Base-by-base conservation (phyloP, 352 stramenopile species). In the Globisporangium carolinianum region DNA sequence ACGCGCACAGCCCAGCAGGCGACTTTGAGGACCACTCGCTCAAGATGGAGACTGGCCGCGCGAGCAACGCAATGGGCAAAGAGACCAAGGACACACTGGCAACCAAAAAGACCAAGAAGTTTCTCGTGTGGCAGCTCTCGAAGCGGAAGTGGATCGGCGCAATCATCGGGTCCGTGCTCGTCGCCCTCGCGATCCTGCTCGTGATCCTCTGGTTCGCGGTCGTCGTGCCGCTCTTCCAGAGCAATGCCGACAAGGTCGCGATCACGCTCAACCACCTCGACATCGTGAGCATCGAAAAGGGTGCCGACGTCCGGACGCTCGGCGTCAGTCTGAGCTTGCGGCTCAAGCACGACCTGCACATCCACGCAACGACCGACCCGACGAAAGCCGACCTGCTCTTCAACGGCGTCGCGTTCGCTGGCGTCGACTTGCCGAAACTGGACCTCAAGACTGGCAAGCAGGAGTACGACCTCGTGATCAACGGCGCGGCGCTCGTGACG, bases 251-350 rank as follows among this genome's bases (percentile, higher is more conserved):
- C 66, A 67, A 76, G 18, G 77, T 87, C 51, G 51, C 75, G 32
- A 51, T 91, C 47, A 62, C 57, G 12, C 62, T 89, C 61, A 88
- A 89, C 68, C 79, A 86, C 60, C 55, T 91, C 51, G 81, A 88
- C 64, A 71, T 89, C 52, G 69, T 75, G 55, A 58, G 55, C 42
- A 62, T 88, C 42, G 54, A 68, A 24, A 66, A 61, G 37, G 71
- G 66, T 43, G 53, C 60, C n/a, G 53, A 61, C 24, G 52, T 48
- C 12, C 63, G 66, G 45, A 58, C 58, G 11, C 56, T 85, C 36
- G 74, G 62, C 35, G 71, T 87, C 1, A 70, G 83, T 58, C 51
- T 91, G 4, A 87, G 75, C 47, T 46, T 91, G 4, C 81, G 67
- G 43, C 57, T 85, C 8, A 57, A 76, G 54, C 71, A 86, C 64